These are phyloP conservation scores for Iris macrosiphon DNA, from an alignment of 106 monocot genomes.

Conservation along the genomic window DNA sequence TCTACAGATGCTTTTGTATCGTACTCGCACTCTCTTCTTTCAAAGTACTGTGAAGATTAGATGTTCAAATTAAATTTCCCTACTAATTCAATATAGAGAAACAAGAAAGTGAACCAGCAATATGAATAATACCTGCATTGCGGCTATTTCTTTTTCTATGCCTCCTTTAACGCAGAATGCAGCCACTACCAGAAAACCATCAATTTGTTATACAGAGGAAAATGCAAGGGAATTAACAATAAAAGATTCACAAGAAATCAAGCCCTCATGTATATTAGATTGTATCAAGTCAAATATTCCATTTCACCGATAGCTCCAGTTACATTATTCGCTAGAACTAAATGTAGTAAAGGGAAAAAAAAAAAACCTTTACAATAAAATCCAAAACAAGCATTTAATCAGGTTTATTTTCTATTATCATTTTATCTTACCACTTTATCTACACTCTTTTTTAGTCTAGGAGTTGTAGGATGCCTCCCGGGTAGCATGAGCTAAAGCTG, in stretches of 20 bases:
- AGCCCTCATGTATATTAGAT: too few relatives aligned
- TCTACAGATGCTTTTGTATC: slow-evolving; percentile 51
- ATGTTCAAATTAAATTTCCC: neutral
- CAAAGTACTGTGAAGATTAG: slow-evolving; percentile 51
- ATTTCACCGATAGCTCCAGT: too few relatives aligned
- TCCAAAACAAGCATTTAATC: too few relatives aligned
- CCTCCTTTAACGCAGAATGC: slow-evolving; percentile 68
- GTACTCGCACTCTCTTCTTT: slow-evolving; percentile 84
- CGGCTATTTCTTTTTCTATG: slow-evolving; percentile 45
- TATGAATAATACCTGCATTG: slow-evolving; percentile 51
- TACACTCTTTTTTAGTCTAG: too few relatives aligned
- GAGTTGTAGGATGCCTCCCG: too few relatives aligned
- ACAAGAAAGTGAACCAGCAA: neutral
- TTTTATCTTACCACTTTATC: too few relatives aligned
- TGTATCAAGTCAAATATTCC: too few relatives aligned
- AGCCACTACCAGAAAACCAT: slow-evolving; percentile 51
- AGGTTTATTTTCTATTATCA: too few relatives aligned
- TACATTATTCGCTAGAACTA: neutral
- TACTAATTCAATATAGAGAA: neutral
- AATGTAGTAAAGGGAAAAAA: neutral
- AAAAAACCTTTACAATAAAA: neutral
- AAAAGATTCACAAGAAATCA: too few relatives aligned
- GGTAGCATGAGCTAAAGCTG: too few relatives aligned
- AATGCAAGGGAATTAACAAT: too few relatives aligned
- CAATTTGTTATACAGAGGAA: neutral